Base-by-base conservation (phyloP, 768 basidiomycete genomes). In the Collybiopsis confluens region DNA sequence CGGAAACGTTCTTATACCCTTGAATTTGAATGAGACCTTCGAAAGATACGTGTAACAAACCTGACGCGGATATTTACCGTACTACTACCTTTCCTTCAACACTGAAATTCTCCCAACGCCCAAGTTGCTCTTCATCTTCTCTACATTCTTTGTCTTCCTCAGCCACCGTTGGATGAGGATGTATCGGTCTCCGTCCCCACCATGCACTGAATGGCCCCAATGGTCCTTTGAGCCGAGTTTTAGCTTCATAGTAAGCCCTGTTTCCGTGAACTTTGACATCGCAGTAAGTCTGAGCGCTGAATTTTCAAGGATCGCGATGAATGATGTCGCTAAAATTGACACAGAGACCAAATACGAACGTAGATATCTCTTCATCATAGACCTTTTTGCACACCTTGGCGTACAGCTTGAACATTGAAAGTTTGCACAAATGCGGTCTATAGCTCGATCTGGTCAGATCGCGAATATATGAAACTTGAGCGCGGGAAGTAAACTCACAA, bases 401-500 rank as follows among this genome's bases (percentile, higher is more conserved):
- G 24, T 46, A 46, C 2, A 56, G 42, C 20, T 27, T 43, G 15
- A 56, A 47, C 44, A 56, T 45, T 10, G 37, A 42, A 15, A 56
- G 49, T 23, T 46, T 36, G 30, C 41, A 18, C 6, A 56, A 15
- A 1, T 37, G n/a, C 9, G 55, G 55, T 7, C 55, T 56, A 23
- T 6, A 24, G 35, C 21, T 11, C 9, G 13, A 40, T 41, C n/a
- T 10, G 13, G 30, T 6, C 30, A 33, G 30, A 33, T 6, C 30
- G 30, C 5, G 30, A 33, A 33, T 6, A 28, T 16, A 10, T 53
- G 67, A 45, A 53, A 86, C 90, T n/a, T n/a, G n/a, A n/a, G n/a
- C n/a, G n/a, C n/a, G n/a, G n/a, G n/a, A n/a, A n/a, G 84, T 80
- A 37, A 79, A 83, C 65, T 85, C 85, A 6, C 77, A 47, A 18